phyloP scores from a whole-genome alignment of 1,284 basidiomycete species.

The Ceratobasidium sp. region DNA sequence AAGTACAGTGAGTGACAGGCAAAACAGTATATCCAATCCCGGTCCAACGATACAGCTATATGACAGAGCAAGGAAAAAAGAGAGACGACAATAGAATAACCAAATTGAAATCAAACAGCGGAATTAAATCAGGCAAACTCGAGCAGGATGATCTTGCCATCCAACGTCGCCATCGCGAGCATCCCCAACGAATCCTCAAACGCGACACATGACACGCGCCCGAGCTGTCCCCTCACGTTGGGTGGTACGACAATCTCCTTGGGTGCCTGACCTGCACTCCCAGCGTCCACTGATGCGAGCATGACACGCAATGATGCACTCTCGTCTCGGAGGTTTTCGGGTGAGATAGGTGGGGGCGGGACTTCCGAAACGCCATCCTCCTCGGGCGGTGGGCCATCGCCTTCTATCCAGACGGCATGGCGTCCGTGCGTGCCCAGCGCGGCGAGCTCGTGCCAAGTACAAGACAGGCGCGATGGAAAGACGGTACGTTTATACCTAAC shows the following conservation, averaged over 20 bases:
- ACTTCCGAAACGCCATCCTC: slow-evolving; percentile 12
- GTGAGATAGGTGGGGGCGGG: slow-evolving; percentile 8
- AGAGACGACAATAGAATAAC: neutral
- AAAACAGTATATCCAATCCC: slow-evolving; percentile 7
- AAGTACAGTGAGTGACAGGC: slow-evolving; percentile 29
- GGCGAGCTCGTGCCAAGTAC: slow-evolving; percentile 40
- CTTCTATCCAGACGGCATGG: slow-evolving; percentile 40
- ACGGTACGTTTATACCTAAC: slow-evolving; percentile 39
- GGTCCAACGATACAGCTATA: slow-evolving; percentile 16
- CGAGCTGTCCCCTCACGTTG: slow-evolving; percentile 4
- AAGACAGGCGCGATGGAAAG: slow-evolving; percentile 28
- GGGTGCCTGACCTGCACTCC: neutral
- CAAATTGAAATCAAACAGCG: neutral
- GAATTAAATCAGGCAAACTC: slow-evolving; percentile 20
- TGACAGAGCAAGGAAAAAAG: neutral
- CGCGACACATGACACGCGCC: slow-evolving; percentile 28
- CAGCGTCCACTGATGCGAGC: slow-evolving; percentile 5
- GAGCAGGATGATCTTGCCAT: slow-evolving; percentile 33
- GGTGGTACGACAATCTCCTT: slow-evolving; percentile 14
- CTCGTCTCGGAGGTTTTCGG: slow-evolving; percentile 27
- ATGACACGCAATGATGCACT: slow-evolving; percentile 28
- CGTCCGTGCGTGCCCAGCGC: slow-evolving; percentile 30
- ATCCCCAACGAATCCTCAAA: slow-evolving; percentile 32
- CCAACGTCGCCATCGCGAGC: slow-evolving; percentile 29
- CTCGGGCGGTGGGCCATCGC: slow-evolving; percentile 31